These are phyloP conservation scores for Pseudocercospora fijiensis DNA, from an alignment of 2,329 filamentous ascomycete genomes.

Conservation along the genomic window DNA sequence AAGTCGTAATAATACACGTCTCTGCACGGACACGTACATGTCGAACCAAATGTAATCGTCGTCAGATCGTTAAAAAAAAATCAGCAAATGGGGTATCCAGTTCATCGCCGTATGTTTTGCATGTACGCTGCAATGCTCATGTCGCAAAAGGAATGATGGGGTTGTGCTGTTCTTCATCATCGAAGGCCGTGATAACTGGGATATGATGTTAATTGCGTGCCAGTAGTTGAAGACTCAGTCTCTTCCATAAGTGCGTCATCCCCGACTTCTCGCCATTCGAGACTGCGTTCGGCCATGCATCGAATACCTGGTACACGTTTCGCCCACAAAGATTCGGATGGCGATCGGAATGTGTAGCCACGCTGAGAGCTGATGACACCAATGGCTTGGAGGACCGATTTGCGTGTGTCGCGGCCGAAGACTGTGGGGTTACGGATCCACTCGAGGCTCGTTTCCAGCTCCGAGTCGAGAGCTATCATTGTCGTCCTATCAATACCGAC, in stretches of 20 bases:
- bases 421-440: conserved; percentile 98
- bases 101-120: not conserved
- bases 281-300: conserved; percentile 75
- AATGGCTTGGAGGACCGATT: conserved; percentile 93
- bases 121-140: not conserved
- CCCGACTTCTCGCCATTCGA: conserved; percentile 84
- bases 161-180: not conserved
- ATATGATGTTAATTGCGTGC: not conserved
- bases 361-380: conserved; percentile 94
- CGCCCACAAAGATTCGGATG: conserved; percentile 87
- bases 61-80: conserved; percentile 7
- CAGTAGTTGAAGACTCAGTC: conserved; percentile 12
- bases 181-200: conserved; percentile 2
- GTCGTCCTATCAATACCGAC: conserved; percentile 75
- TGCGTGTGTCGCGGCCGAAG: conserved; percentile 88
- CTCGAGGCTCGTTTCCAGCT: conserved; percentile 85
- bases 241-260: conserved; percentile 23
- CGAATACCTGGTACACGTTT: conserved; percentile 77
- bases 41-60: not conserved
- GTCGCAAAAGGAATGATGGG: not conserved
- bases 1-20: conserved; percentile 3
- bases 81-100: conserved; percentile 8
- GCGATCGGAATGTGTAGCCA: conserved; percentile 87
- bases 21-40: not conserved
- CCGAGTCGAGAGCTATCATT: conserved; percentile 82